Base-by-base conservation (phyloP, 164 flowering plant genomes). In the Cinnamomum chago region DNA sequence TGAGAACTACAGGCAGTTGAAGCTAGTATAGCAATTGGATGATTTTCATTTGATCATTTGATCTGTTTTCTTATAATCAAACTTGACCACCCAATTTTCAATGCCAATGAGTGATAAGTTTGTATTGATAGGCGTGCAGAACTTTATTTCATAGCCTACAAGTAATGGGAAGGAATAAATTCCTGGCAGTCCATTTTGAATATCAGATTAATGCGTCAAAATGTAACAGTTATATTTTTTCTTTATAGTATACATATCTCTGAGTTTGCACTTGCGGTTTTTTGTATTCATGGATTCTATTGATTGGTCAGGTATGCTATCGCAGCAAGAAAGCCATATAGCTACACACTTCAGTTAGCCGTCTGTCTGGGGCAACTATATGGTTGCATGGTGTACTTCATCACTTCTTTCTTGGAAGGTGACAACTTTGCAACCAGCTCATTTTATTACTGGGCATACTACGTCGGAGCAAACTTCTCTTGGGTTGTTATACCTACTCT, bases 341-440 rank as follows among this genome's bases (percentile, higher is more conserved):
- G 94, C 81, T 74, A 89, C 77, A 79, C 84, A 23, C 93, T 95
- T 79, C 98, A 93, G 83, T 73, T 93, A 33, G 84, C 92, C 47
- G 84, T 92, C 67, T 90, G 88, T 72, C 79, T 93, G 50, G 97
- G 97, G n/a, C 98, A 95, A 84, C 90, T 95, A 11, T 95, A 90
- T 68, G 98, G 98, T 65, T 79, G 83, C 28, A 77, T 80, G 13
- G 88, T 89, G 11, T 95, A 95, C 72, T 95, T 81, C 82, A 74
- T 90, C 27, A 90, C 97, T 14, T 73, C 97, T 23, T 30, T 6
- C 72, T 76, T 95, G 86, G 94, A 95, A 5, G 99, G 99, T 3
- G 99, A 95, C 72, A 79, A 93, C 72, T 95, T 90, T 75, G 85
- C 99, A 23, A 50, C 86, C 13, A 88, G 82, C 81, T 18, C 84